These are phyloP conservation scores for Gardenia jasminoides DNA, from an alignment of 257 asterid genomes.

Conservation along the genomic window DNA sequence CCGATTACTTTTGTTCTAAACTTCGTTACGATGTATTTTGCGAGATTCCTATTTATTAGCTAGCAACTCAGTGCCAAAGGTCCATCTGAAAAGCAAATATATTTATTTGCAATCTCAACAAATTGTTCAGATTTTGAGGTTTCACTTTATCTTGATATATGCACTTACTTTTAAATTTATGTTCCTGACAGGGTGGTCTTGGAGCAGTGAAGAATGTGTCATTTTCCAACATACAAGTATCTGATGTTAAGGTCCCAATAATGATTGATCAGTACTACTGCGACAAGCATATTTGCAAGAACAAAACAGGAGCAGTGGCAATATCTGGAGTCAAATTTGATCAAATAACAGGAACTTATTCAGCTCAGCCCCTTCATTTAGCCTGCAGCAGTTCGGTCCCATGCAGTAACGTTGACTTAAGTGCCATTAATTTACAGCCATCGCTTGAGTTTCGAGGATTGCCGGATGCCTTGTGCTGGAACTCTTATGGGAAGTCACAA, in stretches of 20 bases:
- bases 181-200: constrained; percentile 53
- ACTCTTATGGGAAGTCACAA: constrained; percentile 58
- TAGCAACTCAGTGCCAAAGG: too few species aligned
- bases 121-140: not conserved
- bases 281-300: constrained; percentile 61
- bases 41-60: not conserved
- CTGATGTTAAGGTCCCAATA: constrained; percentile 62
- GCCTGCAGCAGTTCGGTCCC: constrained; percentile 80
- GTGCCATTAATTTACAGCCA: constrained; percentile 43
- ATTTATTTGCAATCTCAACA: too few species aligned
- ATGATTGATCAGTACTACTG: constrained; percentile 77
- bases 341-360: constrained; percentile 60
- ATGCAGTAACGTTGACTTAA: constrained; percentile 49
- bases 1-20: not conserved
- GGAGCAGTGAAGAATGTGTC: constrained; percentile 68
- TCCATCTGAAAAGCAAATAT: too few species aligned
- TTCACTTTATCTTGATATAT: not conserved
- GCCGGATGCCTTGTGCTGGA: constrained; percentile 53
- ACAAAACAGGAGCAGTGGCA: constrained; percentile 70
- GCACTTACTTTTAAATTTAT: not conserved
- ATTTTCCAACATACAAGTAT: constrained; percentile 54
- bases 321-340: constrained; percentile 54
- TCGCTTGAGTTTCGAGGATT: constrained; percentile 26
- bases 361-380: constrained; percentile 55
- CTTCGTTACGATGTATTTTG: too few species aligned